A percentile compares a stretch with the other conserved stretches of the same genome.
Conservation (phyloP, 495 filamentous ascomycete genomes). For the Aspergillus indologenus region DNA sequence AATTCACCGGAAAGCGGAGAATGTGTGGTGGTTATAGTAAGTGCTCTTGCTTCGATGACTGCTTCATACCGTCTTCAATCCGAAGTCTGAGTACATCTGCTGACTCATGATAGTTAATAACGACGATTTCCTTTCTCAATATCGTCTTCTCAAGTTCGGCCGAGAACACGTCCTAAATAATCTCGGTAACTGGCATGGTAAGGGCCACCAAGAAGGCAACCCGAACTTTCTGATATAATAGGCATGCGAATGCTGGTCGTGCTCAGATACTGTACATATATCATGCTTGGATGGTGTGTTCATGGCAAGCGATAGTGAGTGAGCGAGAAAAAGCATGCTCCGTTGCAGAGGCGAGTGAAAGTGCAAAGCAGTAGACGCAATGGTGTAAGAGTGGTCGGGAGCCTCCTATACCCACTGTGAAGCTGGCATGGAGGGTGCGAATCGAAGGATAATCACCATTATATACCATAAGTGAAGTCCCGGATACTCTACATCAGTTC, state of each 20-base stretch:
- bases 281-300: not conserved
- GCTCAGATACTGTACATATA: not conserved
- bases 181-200: slow-evolving; percentile 25
- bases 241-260: not conserved
- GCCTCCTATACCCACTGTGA: too few species aligned
- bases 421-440: too few species aligned
- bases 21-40: slow-evolving; percentile 87
- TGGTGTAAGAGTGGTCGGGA: too few species aligned
- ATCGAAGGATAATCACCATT: too few species aligned
- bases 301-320: too few species aligned
- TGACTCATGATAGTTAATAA: slow-evolving; percentile 59
- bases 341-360: too few species aligned
- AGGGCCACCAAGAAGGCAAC: not conserved
- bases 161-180: slow-evolving; percentile 50
- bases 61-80: not conserved
- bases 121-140: slow-evolving; percentile 81
- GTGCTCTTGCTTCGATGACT: slow-evolving; percentile 27
- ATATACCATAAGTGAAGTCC: too few species aligned
- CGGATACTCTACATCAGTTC: too few species aligned
- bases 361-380: too few species aligned
- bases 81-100: slow-evolving; percentile 17
- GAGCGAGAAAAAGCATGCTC: too few species aligned
- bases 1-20: slow-evolving; percentile 77
- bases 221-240: slow-evolving; percentile 3
- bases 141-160: slow-evolving; percentile 65